Conservation (phyloP, 139 green algal genomes). For the Coccomyxa sp. region DNA sequence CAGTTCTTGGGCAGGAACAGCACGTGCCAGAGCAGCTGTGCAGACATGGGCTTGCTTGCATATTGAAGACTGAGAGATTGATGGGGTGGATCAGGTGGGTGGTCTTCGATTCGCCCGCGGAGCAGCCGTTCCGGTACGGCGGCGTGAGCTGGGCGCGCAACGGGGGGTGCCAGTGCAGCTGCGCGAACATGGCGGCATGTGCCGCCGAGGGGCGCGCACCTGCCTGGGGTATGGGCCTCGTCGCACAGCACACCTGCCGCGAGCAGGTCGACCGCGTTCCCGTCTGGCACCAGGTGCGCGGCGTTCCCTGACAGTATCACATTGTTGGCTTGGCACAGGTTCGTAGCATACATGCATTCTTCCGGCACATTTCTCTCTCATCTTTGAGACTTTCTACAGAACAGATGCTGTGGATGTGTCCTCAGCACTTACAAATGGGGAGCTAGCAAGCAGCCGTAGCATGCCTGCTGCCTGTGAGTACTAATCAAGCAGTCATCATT, state of each 20-base stretch:
- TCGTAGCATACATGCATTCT: neutral
- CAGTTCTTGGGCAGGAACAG: too few relatives aligned
- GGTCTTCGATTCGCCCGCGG: neutral
- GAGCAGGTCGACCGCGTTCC: neutral
- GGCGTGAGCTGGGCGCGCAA: neutral
- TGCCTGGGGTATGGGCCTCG: neutral
- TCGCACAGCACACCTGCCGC: constrained; percentile 2
- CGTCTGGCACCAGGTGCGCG: neutral
- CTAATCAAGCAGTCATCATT: too few relatives aligned
- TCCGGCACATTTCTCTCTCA: neutral
- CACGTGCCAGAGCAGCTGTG: too few relatives aligned
- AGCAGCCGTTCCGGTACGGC: neutral
- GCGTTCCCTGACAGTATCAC: neutral
- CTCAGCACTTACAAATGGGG: neutral
- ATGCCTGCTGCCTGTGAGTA: too few relatives aligned
- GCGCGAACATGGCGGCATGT: neutral
- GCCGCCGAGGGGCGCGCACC: neutral
- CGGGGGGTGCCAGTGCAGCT: constrained; percentile 2
- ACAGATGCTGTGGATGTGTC: neutral
- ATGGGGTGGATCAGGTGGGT: neutral
- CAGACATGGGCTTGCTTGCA: too few relatives aligned
- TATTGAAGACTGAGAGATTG: neutral
- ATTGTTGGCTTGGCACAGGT: neutral
- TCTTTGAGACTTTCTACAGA: neutral
- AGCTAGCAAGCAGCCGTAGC: neutral